Percentiles rank a stretch among this genome's conserved stretches.
phyloP scores from a whole-genome alignment of 73 alveolate genomes.

The Tetrahymena borealis region DNA sequence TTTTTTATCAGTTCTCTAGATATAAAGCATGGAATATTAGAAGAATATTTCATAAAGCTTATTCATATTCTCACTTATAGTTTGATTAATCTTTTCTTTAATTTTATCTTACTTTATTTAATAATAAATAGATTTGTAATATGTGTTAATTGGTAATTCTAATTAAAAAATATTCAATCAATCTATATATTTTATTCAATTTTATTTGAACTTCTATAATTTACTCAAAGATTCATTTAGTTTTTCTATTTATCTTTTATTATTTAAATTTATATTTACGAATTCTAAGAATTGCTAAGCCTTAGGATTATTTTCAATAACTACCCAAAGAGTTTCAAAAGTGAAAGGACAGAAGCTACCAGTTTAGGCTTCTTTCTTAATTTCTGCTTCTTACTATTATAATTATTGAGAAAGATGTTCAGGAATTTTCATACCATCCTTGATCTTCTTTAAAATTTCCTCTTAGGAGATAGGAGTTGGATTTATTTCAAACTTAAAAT shows the following conservation, averaged over 20 bases:
- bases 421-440: not conserved
- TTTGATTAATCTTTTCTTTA: not conserved
- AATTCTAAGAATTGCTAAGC: slow-evolving; percentile 11
- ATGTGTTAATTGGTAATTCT: too few relatives aligned
- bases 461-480: slow-evolving; percentile 27
- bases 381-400: slow-evolving; percentile 10
- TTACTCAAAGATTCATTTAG: too few relatives aligned
- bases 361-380: slow-evolving; percentile 12
- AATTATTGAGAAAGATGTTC: slow-evolving; percentile 7
- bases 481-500: not conserved
- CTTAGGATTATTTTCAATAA: slow-evolving; percentile 40
- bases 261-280: not conserved
- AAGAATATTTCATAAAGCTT: slow-evolving; percentile 21
- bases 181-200: too few relatives aligned
- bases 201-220: too few relatives aligned
- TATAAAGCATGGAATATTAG: slow-evolving; percentile 19
- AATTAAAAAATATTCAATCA: too few relatives aligned
- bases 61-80: slow-evolving; percentile 2
- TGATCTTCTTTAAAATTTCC: slow-evolving; percentile 25
- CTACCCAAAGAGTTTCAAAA: slow-evolving; percentile 31
- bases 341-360: slow-evolving; percentile 28
- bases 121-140: too few relatives aligned
- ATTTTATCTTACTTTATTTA: slow-evolving; percentile 8
- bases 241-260: too few relatives aligned
- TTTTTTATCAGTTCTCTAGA: slow-evolving; percentile 20